Evolutionary conservation across 139 green algal species (phyloP).

Genomic region (Pycnococcus provasolii): DNA sequence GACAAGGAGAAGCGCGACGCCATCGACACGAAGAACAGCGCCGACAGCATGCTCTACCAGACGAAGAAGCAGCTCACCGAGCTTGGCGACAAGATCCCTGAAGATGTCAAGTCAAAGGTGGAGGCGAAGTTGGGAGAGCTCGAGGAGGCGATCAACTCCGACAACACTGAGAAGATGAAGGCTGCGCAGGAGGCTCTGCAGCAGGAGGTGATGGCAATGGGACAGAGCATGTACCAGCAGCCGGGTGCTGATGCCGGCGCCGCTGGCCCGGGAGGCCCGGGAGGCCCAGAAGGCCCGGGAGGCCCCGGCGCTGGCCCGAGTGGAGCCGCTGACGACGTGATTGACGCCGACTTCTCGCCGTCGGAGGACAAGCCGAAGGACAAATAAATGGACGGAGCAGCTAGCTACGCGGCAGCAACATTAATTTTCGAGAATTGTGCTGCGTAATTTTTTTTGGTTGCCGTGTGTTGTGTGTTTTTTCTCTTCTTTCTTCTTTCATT

Average conservation of each 20-base stretch:
- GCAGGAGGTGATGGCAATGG: constrained; percentile 82
- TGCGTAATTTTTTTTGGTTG: no score
- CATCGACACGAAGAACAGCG: constrained; percentile 91
- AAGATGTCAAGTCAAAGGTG: constrained; percentile 61
- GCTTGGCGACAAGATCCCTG: constrained; percentile 76
- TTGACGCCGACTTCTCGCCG: constrained; percentile 94
- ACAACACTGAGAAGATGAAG: constrained; percentile 79
- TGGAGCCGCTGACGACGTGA: constrained; percentile 68
- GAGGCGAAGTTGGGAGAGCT: constrained; percentile 69
- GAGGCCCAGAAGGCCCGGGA: constrained; percentile 7
- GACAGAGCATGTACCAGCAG: constrained; percentile 23
- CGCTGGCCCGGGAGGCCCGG: not conserved
- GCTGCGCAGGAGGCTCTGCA: constrained; percentile 72
- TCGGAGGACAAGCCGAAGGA: constrained; percentile 24
- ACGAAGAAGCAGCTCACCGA: constrained; percentile 98
- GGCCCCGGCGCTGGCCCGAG: constrained; percentile 30
- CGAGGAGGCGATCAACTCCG: constrained; percentile 50
- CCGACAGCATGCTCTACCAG: constrained; percentile 40
- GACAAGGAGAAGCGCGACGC: constrained; percentile 85
- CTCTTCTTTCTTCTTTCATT: no score
- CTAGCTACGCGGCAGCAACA: no score
- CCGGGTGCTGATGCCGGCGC: constrained; percentile 19
- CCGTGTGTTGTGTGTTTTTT: no score
- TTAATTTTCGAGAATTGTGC: no score
- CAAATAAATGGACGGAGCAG: not conserved